Evolutionary conservation across 345 rosid species (phyloP), one percentile per base, ranked within the genome.

Genomic region (Salix koriyanagi): DNA sequence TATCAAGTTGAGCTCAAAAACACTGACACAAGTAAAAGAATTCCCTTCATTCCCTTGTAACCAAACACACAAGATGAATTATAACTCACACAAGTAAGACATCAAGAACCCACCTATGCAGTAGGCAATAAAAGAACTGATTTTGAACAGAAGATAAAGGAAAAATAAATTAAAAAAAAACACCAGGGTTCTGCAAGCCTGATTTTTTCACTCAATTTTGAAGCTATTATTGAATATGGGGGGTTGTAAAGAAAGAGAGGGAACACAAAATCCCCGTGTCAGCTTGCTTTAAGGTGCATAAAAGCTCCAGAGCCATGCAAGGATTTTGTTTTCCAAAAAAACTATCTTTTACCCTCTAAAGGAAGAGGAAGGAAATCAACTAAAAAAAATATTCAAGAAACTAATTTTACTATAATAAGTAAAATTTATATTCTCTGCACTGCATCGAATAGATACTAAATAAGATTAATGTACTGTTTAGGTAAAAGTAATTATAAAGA

Each of bases 241-340:
- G 8, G 54, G 66, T 37, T 67, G 56, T 70, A 16, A 72, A 65
- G 71, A 36, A 37, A 68, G 18, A 70, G 76, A 81, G 87, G 83
- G 83, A 82, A 84, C 87, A 80, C 81, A 79, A 76, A 75, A 84
- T 81, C 83, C 88, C 83, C 89, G 94, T 89, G 93, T 76, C 83
- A 87, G 91, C 85, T 84, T 85, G 91, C 85, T 84, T 85, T 82
- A 82, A 83, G 84, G 72, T 66, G 83, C 86, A 84, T 73, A 79
- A 41, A 77, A 86, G 83, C n/a, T 37, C 23, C 65, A 65, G 18
- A 48, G 65, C 76, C 75, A 72, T 65, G 80, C 80, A 77, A 58
- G 26, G 64, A 58, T 58, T 23, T n/a, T 58, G 64, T 23, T 56
- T 56, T 21, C 1, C 1, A 21, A 3, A n/a, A n/a, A 9, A n/a